Conservation (phyloP, 108 stramenopile genomes). For the Nannochloropsis salina region DNA sequence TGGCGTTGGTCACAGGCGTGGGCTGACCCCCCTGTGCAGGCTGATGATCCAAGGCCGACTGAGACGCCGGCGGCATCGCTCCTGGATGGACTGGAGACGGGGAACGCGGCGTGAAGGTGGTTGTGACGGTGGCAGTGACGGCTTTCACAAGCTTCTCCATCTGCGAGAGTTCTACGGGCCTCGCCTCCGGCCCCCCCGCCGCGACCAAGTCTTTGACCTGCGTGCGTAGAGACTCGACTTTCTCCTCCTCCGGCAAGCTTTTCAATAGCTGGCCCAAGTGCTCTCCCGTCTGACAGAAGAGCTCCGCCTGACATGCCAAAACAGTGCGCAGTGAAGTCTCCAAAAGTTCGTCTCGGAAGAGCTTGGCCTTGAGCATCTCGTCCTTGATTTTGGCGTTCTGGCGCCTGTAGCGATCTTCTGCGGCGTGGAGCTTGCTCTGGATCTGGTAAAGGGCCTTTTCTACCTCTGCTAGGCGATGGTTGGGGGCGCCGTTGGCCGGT, state of each 20-base stretch:
- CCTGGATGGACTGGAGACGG: neutral
- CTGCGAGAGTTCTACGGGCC: neutral
- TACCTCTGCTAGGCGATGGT: neutral
- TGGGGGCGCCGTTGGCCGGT: neutral
- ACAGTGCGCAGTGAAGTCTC: neutral
- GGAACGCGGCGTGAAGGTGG: neutral
- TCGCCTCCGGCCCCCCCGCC: neutral
- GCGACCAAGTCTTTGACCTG: neutral
- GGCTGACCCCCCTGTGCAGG: neutral
- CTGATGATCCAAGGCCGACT: neutral
- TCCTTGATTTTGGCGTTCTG: neutral
- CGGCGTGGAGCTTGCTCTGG: neutral
- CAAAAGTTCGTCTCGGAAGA: neutral
- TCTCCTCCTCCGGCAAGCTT: neutral
- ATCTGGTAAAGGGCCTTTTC: neutral
- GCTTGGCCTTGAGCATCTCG: slow-evolving; percentile 5
- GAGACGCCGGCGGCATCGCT: neutral
- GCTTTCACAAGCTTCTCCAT: neutral
- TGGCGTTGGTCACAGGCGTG: neutral
- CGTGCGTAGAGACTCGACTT: neutral
- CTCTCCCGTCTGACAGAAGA: neutral
- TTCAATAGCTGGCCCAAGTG: neutral
- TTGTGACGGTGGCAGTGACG: neutral
- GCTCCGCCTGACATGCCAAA: neutral
- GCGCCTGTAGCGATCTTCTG: neutral